phyloP scores from a whole-genome alignment of 495 filamentous ascomycete genomes.

The Neurospora tetrasperma region DNA sequence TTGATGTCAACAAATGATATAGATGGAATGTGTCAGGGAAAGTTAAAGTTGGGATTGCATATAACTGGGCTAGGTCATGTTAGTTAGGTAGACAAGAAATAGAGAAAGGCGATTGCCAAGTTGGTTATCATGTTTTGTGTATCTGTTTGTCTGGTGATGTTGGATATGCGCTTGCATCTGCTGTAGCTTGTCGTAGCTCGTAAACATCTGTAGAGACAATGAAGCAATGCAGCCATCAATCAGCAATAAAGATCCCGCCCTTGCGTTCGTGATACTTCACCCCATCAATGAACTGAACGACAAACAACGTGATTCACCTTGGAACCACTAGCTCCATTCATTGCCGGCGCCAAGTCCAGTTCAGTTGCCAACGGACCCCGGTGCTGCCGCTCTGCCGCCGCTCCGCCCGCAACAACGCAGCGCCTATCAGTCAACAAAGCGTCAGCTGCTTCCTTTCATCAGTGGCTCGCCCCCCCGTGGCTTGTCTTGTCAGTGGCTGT shows the following conservation, averaged over 20 bases:
- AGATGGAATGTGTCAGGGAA: not conserved
- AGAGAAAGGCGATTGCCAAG: not conserved
- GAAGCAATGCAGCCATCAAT: not conserved
- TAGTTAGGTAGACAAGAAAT: not conserved
- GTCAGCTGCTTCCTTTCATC: not conserved
- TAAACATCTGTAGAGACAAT: not conserved
- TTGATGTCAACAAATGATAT: not conserved
- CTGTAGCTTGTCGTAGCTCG: not conserved
- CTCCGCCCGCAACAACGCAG: not conserved
- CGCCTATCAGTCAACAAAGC: not conserved
- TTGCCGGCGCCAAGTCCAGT: not conserved
- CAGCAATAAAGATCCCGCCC: not conserved
- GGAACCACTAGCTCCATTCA: not conserved
- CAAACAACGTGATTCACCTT: not conserved
- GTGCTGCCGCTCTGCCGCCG: not conserved
- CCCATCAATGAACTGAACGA: not conserved
- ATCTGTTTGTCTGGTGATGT: not conserved
- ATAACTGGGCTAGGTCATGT: not conserved
- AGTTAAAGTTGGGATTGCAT: not conserved
- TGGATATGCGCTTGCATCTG: not conserved
- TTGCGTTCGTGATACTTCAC: not conserved
- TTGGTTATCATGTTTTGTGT: not conserved
- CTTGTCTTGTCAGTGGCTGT: not conserved
- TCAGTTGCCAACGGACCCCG: not conserved
- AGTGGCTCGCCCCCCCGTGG: not conserved